Evolutionary conservation across 2,329 filamentous ascomycete genomes (phyloP).

Genomic region (Aphanoascus verrucosus): DNA sequence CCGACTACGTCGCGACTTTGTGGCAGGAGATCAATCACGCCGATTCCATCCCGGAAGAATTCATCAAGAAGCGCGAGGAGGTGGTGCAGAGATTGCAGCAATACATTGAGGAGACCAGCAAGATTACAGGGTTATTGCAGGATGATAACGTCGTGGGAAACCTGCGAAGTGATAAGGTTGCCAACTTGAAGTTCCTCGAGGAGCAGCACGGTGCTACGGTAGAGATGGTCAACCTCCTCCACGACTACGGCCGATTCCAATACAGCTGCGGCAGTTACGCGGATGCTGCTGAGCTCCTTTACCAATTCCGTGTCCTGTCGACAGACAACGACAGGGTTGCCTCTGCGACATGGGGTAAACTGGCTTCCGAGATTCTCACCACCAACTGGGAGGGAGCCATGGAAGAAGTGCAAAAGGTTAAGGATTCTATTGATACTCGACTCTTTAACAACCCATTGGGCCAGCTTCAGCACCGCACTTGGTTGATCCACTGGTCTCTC

Average conservation of each 20-base stretch:
- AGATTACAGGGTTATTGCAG: constrained; percentile 75
- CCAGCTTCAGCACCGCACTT: constrained; percentile 91
- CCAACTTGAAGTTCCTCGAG: constrained; percentile 96
- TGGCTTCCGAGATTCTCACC: constrained; percentile 88
- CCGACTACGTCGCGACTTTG: constrained; percentile 86
- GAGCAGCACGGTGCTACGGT: constrained; percentile 89
- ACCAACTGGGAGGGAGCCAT: constrained; percentile 91
- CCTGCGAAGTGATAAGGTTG: constrained; percentile 90
- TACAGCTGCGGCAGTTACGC: constrained; percentile 95
- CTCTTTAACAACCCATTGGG: constrained; percentile 93
- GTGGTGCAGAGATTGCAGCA: constrained; percentile 73
- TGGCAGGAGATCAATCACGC: constrained; percentile 81
- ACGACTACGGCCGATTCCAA: constrained; percentile 93
- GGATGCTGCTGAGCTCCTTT: constrained; percentile 81
- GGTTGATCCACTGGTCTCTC: constrained; percentile 95
- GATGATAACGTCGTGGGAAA: constrained; percentile 85
- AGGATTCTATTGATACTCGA: constrained; percentile 84
- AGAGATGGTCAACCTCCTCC: constrained; percentile 92
- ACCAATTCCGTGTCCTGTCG: constrained; percentile 94
- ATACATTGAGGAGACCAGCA: constrained; percentile 76
- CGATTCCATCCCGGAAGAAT: constrained; percentile 69
- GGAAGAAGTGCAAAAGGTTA: constrained; percentile 81
- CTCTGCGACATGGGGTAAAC: constrained; percentile 93
- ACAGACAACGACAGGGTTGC: constrained; percentile 98
- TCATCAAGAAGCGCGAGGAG: constrained; percentile 76